Evolutionary conservation across 2,329 filamentous ascomycete genomes (phyloP).

Genomic region (Penicillium concentricum): DNA sequence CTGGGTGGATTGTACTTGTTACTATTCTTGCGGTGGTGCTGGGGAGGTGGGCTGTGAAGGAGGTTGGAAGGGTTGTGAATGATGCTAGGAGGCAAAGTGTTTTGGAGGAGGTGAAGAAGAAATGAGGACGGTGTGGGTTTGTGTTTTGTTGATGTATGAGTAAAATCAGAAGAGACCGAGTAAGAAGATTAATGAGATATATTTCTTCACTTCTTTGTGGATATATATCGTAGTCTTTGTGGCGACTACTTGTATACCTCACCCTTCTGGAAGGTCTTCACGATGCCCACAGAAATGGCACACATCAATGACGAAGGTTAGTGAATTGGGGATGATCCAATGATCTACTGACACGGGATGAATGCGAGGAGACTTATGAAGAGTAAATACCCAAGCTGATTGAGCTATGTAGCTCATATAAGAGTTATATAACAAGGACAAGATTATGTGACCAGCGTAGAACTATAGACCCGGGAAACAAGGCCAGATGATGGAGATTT

Average conservation of each 20-base stretch:
- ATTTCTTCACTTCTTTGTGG: not conserved
- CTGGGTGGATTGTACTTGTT: constrained; percentile 65
- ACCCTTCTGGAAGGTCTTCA: not conserved
- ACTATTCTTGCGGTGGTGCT: constrained; percentile 54
- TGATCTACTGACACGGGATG: not conserved
- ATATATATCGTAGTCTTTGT: too few relatives aligned
- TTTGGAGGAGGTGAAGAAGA: constrained; percentile 22
- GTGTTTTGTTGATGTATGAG: not conserved
- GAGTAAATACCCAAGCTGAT: not conserved
- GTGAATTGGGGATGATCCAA: not conserved
- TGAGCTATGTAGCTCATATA: not conserved
- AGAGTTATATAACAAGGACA: not conserved
- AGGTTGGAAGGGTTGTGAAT: constrained; percentile 26
- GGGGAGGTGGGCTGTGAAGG: constrained; percentile 26
- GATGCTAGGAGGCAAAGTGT: constrained; percentile 16
- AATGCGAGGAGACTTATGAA: not conserved
- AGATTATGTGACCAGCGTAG: not conserved
- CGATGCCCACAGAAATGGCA: too few relatives aligned
- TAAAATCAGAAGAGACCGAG: too few relatives aligned
- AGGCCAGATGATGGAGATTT: not conserved
- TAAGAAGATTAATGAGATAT: not conserved
- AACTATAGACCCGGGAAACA: not conserved
- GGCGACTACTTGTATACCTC: not conserved
- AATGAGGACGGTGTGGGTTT: constrained; percentile 1
- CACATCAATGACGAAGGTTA: not conserved